Evolutionary conservation across 1,284 basidiomycete genomes (phyloP).

Genomic region (Volvariella surrecta): DNA sequence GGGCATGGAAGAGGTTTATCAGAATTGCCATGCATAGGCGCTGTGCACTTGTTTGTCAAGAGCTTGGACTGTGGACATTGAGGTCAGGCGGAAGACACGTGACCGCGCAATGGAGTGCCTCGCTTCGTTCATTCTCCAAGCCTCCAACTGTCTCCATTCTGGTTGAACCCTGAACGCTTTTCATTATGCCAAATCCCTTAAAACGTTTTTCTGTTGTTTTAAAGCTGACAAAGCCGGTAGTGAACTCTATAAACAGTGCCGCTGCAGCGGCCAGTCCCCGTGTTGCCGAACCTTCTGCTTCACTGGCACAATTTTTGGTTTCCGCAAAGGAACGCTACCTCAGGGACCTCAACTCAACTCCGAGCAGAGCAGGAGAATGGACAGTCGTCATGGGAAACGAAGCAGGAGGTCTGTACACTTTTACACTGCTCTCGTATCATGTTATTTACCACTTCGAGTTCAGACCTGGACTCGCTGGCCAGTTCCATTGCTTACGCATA

Average conservation of each 20-base stretch:
- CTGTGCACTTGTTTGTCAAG: no score
- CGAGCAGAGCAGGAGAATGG: constrained; percentile 49
- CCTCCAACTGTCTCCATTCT: no score
- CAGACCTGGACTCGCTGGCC: constrained; percentile 85
- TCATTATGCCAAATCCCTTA: no score
- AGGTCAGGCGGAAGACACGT: no score
- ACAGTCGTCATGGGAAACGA: constrained; percentile 87
- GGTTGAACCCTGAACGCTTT: no score
- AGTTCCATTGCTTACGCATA: constrained; percentile 79
- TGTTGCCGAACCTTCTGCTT: not conserved
- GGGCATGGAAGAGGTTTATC: no score
- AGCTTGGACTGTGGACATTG: no score
- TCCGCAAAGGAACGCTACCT: constrained; percentile 31
- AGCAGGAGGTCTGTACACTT: constrained; percentile 65
- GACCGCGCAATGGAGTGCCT: no score
- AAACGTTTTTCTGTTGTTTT: no score
- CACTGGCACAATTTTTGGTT: constrained; percentile 29
- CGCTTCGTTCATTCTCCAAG: no score
- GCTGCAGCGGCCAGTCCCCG: not conserved
- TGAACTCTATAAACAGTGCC: not conserved
- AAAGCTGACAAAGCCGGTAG: no score
- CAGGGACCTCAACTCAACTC: constrained; percentile 21
- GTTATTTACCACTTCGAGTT: constrained; percentile 2
- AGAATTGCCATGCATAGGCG: no score
- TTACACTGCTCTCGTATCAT: constrained; percentile 6